These are phyloP conservation scores for Phytopythium sindhum DNA, from an alignment of 352 stramenopile species.

Conservation along the genomic window DNA sequence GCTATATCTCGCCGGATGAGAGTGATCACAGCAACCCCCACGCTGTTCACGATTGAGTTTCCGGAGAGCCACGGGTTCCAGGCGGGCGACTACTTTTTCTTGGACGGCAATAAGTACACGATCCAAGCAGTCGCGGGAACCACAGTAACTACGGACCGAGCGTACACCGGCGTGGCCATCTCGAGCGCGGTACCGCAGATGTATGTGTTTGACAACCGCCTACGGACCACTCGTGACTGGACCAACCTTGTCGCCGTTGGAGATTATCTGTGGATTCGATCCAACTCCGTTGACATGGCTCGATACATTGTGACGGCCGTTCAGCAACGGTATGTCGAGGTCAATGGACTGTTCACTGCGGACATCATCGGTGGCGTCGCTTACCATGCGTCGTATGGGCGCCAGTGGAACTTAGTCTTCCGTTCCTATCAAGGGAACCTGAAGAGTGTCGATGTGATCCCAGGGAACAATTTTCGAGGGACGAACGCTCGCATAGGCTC, in stretches of 20 bases:
- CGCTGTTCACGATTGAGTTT: conserved; percentile 32
- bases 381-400: conserved; percentile 41
- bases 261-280: conserved; percentile 60
- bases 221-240: conserved; percentile 61
- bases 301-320: conserved; percentile 38
- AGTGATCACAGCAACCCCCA: conserved; percentile 39
- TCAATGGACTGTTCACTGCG: conserved; percentile 45
- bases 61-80: conserved; percentile 37
- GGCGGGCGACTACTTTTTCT: conserved; percentile 27
- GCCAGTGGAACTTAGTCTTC: conserved; percentile 65
- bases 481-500: conserved; percentile 49
- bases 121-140: conserved; percentile 18
- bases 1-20: conserved; percentile 39
- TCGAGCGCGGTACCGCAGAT: conserved; percentile 21
- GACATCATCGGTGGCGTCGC: conserved; percentile 31
- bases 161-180: conserved; percentile 34
- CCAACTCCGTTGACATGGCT: conserved; percentile 34
- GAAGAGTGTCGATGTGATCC: conserved; percentile 52
- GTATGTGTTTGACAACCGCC: conserved; percentile 60
- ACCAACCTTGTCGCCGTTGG: conserved; percentile 20
- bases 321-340: conserved; percentile 30
- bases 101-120: conserved; percentile 36
- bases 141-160: conserved; percentile 28
- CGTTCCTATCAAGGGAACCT: conserved; percentile 57
- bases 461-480: conserved; percentile 56